Evolutionary conservation across 495 filamentous ascomycete genomes (phyloP), one percentile per base, ranked within the genome.

Genomic region (Wilcoxina mikolae): DNA sequence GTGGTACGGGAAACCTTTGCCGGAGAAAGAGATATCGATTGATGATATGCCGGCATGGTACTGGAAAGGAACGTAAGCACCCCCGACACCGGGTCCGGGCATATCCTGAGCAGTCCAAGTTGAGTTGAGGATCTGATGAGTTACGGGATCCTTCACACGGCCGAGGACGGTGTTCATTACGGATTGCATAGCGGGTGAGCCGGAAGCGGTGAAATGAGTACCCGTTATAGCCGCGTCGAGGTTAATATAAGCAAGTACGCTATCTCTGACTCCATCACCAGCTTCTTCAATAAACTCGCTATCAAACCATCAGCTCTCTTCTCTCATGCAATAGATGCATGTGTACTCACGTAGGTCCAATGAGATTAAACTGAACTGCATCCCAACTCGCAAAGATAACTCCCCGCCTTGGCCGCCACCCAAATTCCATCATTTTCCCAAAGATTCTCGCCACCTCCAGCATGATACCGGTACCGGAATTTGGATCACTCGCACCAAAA

Each of bases 351-450:
- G 93, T 96, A 9, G 86, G 91, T 12, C 91, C 91, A 51, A 95
- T 87, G 29, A 90, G 67, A 67, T 96, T 96, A 69, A 94, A 95
- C 67, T 89, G 87, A 60, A 82, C 82, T 26, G 74, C 91, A 65
- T 98, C 91, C 91, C 93, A 98, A 35, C 84, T 93, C 56, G 84
- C 84, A 66, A 98, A 98, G 62, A 88, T 81, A 61, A 98, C 93
- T 15, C 86, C 89, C 20, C 91, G 82, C 10, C 87, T 74, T n/a
- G 91, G 91, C 22, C 84, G 76, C 91, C 91, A 98, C 48, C 87
- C 88, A 33, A 76, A 76, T 12, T 67, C 69, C 17, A 78, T 70
- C 5, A 98, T 74, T 54, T 85, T 78, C 22, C 87, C 84, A 65
- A 96, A 83, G 55, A 94, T 79, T 33, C 82, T 78, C 9, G 86